Evolutionary conservation across 768 basidiomycete species (phyloP), one percentile per base, ranked within the genome.

Genomic region (Tulasnella sp.): DNA sequence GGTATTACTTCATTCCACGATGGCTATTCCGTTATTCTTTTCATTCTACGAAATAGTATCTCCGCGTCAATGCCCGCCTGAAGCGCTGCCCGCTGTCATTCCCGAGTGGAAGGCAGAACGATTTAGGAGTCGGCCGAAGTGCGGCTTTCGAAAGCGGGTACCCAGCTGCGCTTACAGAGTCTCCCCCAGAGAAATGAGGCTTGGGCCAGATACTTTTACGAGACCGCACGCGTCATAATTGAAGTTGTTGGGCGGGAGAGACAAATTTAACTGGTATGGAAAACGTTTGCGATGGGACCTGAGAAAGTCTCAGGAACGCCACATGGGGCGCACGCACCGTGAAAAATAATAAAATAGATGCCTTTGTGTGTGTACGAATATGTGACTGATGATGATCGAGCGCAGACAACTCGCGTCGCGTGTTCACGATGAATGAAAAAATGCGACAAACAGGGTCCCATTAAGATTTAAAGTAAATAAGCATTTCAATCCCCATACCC

Each of bases 401-500:
- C 8, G 8, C 21, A 52, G n/a, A 48, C n/a, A 14, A n/a, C 52
- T 52, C 52, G 21, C 10, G 24, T 27, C 62, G 62, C 62, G 62
- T 68, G 62, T 68, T 42, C 58, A 31, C 21, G 31, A 68, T 68
- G 27, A 68, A 68, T 36, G 27, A 68, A 68, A 36, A 31, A 68
- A 68, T 31, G 31, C 6, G 62, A 34, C 3, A 68, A 68, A 68
- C 34, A 68, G 34, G 62, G 62, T 27, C 34, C 62, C 56, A n/a
- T 40, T 74, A 39, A 74, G 73, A 74, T 74, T 74, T 74, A 74
- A 74, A 74, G 73, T 46, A 74, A 74, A 74, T 74, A 74, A 74
- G 73, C 73, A 74, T 74, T 40, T 36, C 39, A 74, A 68, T n/a
- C n/a, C n/a, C n/a, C n/a, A n/a, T n/a, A n/a, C 62, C 62, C 62